Percentiles rank a stretch among this genome's conserved stretches.
Evolutionary conservation across 1,284 basidiomycete species (phyloP).

Genomic region (Phellinidium pouzarii): DNA sequence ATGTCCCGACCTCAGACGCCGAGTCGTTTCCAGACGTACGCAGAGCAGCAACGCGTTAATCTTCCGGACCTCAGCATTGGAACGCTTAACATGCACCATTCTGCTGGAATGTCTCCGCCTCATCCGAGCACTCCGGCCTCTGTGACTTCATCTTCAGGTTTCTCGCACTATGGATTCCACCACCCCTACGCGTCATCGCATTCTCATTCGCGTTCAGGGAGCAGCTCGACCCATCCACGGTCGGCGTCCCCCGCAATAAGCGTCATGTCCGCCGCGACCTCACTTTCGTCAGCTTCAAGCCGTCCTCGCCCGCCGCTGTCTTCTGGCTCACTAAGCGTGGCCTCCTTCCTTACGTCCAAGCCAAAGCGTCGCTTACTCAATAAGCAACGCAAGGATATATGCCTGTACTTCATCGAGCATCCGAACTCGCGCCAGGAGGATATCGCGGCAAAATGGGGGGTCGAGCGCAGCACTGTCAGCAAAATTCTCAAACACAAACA

Average conservation of each 20-base stretch:
- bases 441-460: slow-evolving; percentile 67
- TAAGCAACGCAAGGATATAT: slow-evolving; percentile 72
- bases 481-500: slow-evolving; percentile 84
- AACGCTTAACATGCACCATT: slow-evolving; percentile 4
- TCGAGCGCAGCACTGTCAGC: slow-evolving; percentile 89
- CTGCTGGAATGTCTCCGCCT: slow-evolving; percentile 13
- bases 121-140: slow-evolving; percentile 15
- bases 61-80: slow-evolving; percentile 9
- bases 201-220: slow-evolving; percentile 38
- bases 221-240: slow-evolving; percentile 41
- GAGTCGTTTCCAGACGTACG: background rate
- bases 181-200: slow-evolving; percentile 12
- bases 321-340: slow-evolving; percentile 18
- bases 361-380: slow-evolving; percentile 69
- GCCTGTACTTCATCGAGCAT: slow-evolving; percentile 55
- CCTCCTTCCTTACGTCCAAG: slow-evolving; percentile 34
- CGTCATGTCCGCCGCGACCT: slow-evolving; percentile 44
- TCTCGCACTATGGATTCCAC: slow-evolving; percentile 24
- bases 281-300: slow-evolving; percentile 39
- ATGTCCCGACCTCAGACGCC: slow-evolving; percentile 11
- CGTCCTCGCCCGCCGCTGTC: slow-evolving; percentile 26
- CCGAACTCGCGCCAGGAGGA: slow-evolving; percentile 73
- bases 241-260: slow-evolving; percentile 58
- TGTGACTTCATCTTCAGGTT: slow-evolving; percentile 18
- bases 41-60: background rate